Conservation (phyloP, 768 basidiomycete species). For the Lactarius quietus region DNA sequence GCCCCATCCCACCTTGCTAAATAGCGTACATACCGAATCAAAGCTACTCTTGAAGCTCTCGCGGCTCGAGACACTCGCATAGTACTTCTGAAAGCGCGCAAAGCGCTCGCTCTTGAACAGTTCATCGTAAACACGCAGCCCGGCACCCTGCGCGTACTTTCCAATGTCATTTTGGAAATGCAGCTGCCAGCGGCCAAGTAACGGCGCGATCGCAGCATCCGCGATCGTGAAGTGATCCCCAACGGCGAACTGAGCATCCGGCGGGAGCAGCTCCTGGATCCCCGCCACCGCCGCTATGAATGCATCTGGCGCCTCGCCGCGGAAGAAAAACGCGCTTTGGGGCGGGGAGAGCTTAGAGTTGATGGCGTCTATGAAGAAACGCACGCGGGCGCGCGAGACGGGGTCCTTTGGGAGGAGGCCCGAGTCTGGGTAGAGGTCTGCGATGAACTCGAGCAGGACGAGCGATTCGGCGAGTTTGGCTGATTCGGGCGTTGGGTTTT, state of each 20-base stretch:
- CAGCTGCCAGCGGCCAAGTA: slow-evolving; percentile 48
- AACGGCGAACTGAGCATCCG: slow-evolving; percentile 38
- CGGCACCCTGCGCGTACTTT: slow-evolving; percentile 37
- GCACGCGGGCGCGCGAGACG: slow-evolving; percentile 48
- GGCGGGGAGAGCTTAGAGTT: slow-evolving; percentile 41
- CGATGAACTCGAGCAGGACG: slow-evolving; percentile 58
- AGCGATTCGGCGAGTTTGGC: slow-evolving; percentile 57
- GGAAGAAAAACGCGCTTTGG: slow-evolving; percentile 35
- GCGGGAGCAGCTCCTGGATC: slow-evolving; percentile 46
- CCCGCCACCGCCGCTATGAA: slow-evolving; percentile 43
- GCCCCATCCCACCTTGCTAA: neutral
- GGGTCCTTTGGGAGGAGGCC: slow-evolving; percentile 50
- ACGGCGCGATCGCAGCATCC: slow-evolving; percentile 55
- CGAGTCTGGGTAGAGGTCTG: slow-evolving; percentile 48
- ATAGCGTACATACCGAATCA: slow-evolving; percentile 38
- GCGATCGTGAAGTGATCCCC: slow-evolving; percentile 51
- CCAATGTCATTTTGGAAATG: slow-evolving; percentile 47
- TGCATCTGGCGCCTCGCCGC: slow-evolving; percentile 36
- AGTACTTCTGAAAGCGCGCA: slow-evolving; percentile 46
- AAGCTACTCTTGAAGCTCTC: slow-evolving; percentile 52
- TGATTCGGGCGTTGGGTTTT: slow-evolving; percentile 51
- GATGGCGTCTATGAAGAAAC: slow-evolving; percentile 55
- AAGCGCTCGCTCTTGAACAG: slow-evolving; percentile 42
- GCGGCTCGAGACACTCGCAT: slow-evolving; percentile 42
- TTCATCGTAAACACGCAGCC: slow-evolving; percentile 40